phyloP scores from a whole-genome alignment of 495 filamentous ascomycete genomes.

The Corynascus novoguineensis region DNA sequence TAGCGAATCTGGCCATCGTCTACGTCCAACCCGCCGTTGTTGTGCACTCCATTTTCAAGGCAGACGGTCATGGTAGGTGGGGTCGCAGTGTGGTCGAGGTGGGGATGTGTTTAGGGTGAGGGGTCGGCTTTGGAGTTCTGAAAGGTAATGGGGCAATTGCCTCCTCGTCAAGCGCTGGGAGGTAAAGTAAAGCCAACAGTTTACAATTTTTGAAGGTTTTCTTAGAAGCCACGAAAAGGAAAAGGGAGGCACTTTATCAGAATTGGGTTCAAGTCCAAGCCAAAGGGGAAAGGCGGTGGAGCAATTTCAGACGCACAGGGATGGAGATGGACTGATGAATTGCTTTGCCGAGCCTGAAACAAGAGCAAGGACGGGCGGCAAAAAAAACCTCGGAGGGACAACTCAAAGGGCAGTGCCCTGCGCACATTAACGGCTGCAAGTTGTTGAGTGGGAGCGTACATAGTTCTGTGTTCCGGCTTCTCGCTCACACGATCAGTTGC shows the following conservation, averaged over 20 bases:
- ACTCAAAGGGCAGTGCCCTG: not conserved
- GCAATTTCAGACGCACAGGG: constrained; percentile 1
- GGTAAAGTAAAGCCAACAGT: too few species aligned
- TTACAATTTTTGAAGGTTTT: too few species aligned
- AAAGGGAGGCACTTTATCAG: not conserved
- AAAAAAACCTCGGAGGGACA: not conserved
- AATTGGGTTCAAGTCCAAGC: too few species aligned
- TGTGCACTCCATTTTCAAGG: constrained; percentile 21
- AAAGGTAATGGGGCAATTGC: too few species aligned
- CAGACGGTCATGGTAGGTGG: constrained; percentile 24
- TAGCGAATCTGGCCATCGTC: constrained; percentile 37
- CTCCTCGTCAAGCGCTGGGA: too few species aligned
- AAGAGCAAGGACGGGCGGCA: not conserved
- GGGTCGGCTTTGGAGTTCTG: too few species aligned
- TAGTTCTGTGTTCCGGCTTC: not conserved
- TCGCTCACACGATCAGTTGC: constrained; percentile 27
- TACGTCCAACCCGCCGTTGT: constrained; percentile 24
- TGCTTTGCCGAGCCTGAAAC: not conserved
- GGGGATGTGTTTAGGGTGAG: too few species aligned
- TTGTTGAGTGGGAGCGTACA: not conserved
- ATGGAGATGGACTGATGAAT: not conserved
- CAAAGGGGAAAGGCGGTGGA: not conserved
- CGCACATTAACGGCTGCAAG: not conserved
- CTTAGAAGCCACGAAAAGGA: too few species aligned
- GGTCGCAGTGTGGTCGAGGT: not conserved